Conservation (phyloP, 2,329 filamentous ascomycete genomes). For the Curvularia lunata region DNA sequence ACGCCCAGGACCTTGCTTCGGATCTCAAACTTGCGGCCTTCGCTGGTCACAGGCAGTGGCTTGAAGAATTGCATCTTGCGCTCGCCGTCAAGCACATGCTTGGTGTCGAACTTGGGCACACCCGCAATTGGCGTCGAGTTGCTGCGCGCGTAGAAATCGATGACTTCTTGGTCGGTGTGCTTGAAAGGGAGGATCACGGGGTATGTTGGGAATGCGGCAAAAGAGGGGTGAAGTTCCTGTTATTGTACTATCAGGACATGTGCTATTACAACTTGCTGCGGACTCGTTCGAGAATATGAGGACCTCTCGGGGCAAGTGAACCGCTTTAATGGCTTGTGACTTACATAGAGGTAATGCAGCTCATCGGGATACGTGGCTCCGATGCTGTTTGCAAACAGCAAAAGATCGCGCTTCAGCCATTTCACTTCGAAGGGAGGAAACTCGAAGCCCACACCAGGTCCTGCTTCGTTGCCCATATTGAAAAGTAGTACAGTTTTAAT, state of each 20-base stretch:
- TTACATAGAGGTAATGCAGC: slow-evolving; percentile 89
- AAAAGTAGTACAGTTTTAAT: not conserved
- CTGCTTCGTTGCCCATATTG: slow-evolving; percentile 43
- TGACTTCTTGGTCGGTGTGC: slow-evolving; percentile 73
- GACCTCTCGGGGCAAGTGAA: not conserved
- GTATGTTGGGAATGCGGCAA: slow-evolving; percentile 88
- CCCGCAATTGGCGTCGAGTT: slow-evolving; percentile 71
- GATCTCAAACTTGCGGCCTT: slow-evolving; percentile 75
- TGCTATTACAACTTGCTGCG: not conserved
- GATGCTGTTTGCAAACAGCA: slow-evolving; percentile 91
- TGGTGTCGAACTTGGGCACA: slow-evolving; percentile 76
- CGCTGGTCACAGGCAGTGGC: slow-evolving; percentile 73
- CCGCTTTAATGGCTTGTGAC: slow-evolving; percentile 28
- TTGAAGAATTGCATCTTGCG: slow-evolving; percentile 79
- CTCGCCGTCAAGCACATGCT: slow-evolving; percentile 81
- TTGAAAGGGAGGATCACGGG: slow-evolving; percentile 86
- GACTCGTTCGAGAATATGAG: not conserved
- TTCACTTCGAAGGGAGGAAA: slow-evolving; percentile 77
- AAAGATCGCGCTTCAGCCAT: slow-evolving; percentile 86
- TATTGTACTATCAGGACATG: slow-evolving; percentile 8
- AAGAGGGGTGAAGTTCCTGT: slow-evolving; percentile 85
- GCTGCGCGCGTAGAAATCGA: slow-evolving; percentile 81
- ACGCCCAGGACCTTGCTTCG: slow-evolving; percentile 80
- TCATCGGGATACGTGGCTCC: slow-evolving; percentile 79
- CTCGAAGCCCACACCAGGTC: slow-evolving; percentile 73